Percentiles rank a stretch among this genome's conserved stretches.
phyloP scores from a whole-genome alignment of 352 stramenopile genomes.

The Elongisporangium prolatum region DNA sequence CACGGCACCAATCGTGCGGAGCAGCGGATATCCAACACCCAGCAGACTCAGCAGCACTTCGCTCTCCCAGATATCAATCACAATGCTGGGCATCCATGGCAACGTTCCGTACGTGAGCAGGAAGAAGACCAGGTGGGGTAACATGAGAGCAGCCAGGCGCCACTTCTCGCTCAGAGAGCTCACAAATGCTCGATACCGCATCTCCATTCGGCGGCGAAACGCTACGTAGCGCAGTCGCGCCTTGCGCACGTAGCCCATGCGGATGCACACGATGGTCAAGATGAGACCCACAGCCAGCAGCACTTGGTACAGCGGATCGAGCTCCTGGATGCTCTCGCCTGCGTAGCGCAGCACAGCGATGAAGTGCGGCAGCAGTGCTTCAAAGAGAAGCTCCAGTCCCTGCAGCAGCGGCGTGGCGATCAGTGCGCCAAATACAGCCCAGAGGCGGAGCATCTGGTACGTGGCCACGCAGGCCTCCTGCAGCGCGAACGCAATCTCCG shows the following conservation, averaged over 20 bases:
- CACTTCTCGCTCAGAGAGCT: conserved; percentile 67
- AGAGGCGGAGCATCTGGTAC: conserved; percentile 58
- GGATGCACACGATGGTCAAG: conserved; percentile 44
- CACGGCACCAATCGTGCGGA: conserved; percentile 61
- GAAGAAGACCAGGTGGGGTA: conserved; percentile 71
- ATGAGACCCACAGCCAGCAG: conserved; percentile 21
- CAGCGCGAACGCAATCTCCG: conserved; percentile 49
- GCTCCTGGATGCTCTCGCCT: conserved; percentile 34
- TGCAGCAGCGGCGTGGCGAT: conserved; percentile 40
- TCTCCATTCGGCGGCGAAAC: conserved; percentile 41
- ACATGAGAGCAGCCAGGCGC: conserved; percentile 42
- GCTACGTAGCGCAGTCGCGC: conserved; percentile 42
- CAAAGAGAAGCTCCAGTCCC: conserved; percentile 30
- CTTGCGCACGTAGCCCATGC: conserved; percentile 62
- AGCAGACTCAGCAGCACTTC: conserved; percentile 56
- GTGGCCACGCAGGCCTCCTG: conserved; percentile 46
- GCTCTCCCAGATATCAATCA: conserved; percentile 50
- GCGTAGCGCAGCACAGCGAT: conserved; percentile 30
- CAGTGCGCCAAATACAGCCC: conserved; percentile 48
- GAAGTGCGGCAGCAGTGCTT: conserved; percentile 64
- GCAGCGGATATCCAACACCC: conserved; percentile 56
- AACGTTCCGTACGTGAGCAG: conserved; percentile 50
- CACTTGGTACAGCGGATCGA: conserved; percentile 63
- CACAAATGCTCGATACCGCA: conserved; percentile 68
- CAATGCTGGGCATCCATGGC: conserved; percentile 39